phyloP scores from a whole-genome alignment of 106 monocot species.

The Apostasia ramifera region DNA sequence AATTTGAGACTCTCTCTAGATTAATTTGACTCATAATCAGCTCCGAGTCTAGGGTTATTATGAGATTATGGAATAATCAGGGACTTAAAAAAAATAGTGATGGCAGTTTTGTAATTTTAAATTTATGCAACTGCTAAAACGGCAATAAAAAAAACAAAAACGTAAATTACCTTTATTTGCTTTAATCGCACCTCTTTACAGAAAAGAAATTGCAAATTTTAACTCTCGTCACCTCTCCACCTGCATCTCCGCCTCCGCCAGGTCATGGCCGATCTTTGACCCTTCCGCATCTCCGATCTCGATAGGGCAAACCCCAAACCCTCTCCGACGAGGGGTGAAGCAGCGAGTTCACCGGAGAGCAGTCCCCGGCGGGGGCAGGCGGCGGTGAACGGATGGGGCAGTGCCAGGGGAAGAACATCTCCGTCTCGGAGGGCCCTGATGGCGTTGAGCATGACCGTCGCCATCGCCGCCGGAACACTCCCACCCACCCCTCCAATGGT shows the following conservation, averaged over 20 bases:
- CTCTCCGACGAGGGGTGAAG: background rate
- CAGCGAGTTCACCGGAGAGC: background rate
- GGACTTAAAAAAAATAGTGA: too few relatives aligned
- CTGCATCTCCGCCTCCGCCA: background rate
- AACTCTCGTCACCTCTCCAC: background rate
- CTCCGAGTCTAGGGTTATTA: too few relatives aligned
- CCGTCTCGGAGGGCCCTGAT: conserved; percentile 10
- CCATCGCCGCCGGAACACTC: background rate
- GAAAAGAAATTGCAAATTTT: background rate
- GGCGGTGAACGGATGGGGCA: conserved; percentile 14
- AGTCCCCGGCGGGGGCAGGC: background rate
- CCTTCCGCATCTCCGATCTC: background rate
- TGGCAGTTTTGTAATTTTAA: too few relatives aligned
- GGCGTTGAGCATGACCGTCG: background rate
- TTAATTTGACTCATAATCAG: too few relatives aligned
- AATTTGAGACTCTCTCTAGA: too few relatives aligned
- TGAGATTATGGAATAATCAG: too few relatives aligned
- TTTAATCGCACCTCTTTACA: too few relatives aligned
- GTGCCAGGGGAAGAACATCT: conserved; percentile 24
- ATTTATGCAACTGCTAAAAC: too few relatives aligned
- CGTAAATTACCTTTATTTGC: too few relatives aligned
- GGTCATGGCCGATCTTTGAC: conserved; percentile 9
- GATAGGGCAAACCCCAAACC: background rate
- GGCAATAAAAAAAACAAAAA: too few relatives aligned
- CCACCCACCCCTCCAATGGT: background rate